A percentile compares a stretch with the other conserved stretches of the same genome.
These are phyloP conservation scores for Penicillium canescens DNA, from an alignment of 495 filamentous ascomycete genomes.

Conservation along the genomic window DNA sequence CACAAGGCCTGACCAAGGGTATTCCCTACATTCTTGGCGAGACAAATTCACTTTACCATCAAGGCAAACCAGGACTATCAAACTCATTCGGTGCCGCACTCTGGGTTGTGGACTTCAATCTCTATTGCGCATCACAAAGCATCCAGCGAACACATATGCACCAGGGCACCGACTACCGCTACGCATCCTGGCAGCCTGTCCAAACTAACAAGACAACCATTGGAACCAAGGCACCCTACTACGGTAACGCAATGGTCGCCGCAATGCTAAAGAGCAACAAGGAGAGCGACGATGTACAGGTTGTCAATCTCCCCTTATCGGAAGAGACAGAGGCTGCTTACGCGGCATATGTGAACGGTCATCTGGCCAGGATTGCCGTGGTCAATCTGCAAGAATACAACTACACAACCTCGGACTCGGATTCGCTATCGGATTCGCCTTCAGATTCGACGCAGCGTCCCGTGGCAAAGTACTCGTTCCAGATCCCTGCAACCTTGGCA, in stretches of 20 bases:
- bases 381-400: slow-evolving; percentile 64
- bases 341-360: slow-evolving; percentile 51
- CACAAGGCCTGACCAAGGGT: slow-evolving; percentile 36
- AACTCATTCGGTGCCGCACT: slow-evolving; percentile 72
- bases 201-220: slow-evolving; percentile 48
- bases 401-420: slow-evolving; percentile 38
- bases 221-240: slow-evolving; percentile 68
- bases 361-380: slow-evolving; percentile 51
- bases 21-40: slow-evolving; percentile 66
- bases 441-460: slow-evolving; percentile 17
- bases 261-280: slow-evolving; percentile 41
- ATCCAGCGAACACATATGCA: slow-evolving; percentile 68
- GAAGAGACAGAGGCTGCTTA: slow-evolving; percentile 56
- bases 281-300: slow-evolving; percentile 14
- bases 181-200: slow-evolving; percentile 60
- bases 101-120: slow-evolving; percentile 68
- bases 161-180: slow-evolving; percentile 63
- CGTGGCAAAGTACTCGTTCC: slow-evolving; percentile 47
- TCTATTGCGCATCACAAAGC: slow-evolving; percentile 56
- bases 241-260: slow-evolving; percentile 63
- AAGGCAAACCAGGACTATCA: slow-evolving; percentile 62
- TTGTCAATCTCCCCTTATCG: slow-evolving; percentile 42
- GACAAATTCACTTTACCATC: slow-evolving; percentile 63
- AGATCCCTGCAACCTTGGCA: slow-evolving; percentile 23
- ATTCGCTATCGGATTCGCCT: not conserved